A percentile compares a stretch with the other conserved stretches of the same genome.
phyloP scores from a whole-genome alignment of 805 yeast genomes.

The Candida tallmaniae region DNA sequence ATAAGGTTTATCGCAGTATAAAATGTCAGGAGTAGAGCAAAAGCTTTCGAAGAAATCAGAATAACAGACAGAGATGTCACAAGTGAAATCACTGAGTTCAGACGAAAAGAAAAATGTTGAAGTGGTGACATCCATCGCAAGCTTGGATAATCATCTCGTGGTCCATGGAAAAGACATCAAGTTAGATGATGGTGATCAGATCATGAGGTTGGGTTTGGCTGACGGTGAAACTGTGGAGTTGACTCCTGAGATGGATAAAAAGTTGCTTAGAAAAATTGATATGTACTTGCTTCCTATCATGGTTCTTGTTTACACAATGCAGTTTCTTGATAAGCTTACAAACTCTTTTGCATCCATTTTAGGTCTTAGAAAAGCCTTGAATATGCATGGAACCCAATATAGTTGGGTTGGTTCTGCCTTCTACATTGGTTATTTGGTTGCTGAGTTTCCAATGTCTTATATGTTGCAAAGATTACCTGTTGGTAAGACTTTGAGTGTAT shows the following conservation, averaged over 20 bases:
- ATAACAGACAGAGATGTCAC: too few relatives aligned
- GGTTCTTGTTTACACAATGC: conserved; percentile 22
- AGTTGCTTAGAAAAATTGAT: conserved; percentile 20
- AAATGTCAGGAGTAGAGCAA: too few relatives aligned
- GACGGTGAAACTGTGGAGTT: conserved; percentile 12
- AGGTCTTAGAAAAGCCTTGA: conserved; percentile 33
- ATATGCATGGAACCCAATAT: conserved; percentile 32
- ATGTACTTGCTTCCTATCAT: conserved; percentile 22
- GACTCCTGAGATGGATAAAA: conserved; percentile 15
- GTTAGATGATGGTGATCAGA: conserved; percentile 33
- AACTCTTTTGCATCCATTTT: conserved; percentile 36
- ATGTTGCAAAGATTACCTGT: conserved; percentile 55
- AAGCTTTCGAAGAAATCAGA: too few relatives aligned
- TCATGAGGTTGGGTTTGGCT: conserved; percentile 29
- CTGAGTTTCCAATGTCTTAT: conserved; percentile 46
- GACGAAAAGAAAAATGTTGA: conserved; percentile 1
- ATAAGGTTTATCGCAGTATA: too few relatives aligned
- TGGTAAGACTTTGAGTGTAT: conserved; percentile 44
- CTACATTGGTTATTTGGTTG: conserved; percentile 56
- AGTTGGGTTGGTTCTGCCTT: conserved; percentile 37
- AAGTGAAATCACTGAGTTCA: too few relatives aligned
- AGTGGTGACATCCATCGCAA: conserved; percentile 2
- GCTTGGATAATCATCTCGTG: conserved; percentile 2
- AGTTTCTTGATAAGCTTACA: conserved; percentile 35
- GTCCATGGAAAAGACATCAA: conserved; percentile 9